Evolutionary conservation across 345 rosid species (phyloP).

Genomic region (Citrus hindsii): DNA sequence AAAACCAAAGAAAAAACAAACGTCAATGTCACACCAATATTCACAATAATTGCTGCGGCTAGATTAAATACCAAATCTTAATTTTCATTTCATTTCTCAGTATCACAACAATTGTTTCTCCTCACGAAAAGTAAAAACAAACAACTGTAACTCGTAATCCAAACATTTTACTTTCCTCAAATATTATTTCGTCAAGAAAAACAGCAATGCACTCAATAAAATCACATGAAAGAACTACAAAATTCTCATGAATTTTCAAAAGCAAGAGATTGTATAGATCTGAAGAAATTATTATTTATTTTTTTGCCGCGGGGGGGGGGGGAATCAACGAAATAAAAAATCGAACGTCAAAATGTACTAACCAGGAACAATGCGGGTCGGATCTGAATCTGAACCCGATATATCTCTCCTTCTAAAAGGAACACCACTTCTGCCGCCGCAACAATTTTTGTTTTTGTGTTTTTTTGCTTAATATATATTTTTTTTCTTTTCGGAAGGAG

Average conservation of each 20-base stretch:
- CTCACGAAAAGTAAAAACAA: background rate
- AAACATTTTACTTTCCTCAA: background rate
- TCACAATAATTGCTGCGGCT: background rate
- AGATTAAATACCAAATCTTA: background rate
- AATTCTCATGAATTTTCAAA: background rate
- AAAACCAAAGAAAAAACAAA: background rate
- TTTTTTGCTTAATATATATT: background rate
- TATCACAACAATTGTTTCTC: background rate
- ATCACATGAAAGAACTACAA: background rate
- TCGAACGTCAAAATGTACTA: background rate
- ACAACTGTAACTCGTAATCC: background rate
- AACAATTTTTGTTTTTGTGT: background rate
- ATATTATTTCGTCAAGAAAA: slow-evolving; percentile 8
- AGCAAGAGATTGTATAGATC: background rate
- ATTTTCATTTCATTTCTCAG: background rate
- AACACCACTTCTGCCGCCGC: slow-evolving; percentile 1
- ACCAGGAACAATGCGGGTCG: slow-evolving; percentile 25
- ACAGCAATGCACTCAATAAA: background rate
- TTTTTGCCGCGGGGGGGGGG: too few relatives aligned
- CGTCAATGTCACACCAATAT: background rate
- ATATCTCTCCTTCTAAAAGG: background rate
- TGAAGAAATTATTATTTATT: background rate
- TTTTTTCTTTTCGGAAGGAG: background rate
- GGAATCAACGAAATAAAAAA: background rate
- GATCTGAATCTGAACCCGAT: slow-evolving; percentile 15